Percentiles rank a stretch among this genome's conserved stretches.
phyloP scores from a whole-genome alignment of 805 yeast genomes.

The Peterozyma xylosa region DNA sequence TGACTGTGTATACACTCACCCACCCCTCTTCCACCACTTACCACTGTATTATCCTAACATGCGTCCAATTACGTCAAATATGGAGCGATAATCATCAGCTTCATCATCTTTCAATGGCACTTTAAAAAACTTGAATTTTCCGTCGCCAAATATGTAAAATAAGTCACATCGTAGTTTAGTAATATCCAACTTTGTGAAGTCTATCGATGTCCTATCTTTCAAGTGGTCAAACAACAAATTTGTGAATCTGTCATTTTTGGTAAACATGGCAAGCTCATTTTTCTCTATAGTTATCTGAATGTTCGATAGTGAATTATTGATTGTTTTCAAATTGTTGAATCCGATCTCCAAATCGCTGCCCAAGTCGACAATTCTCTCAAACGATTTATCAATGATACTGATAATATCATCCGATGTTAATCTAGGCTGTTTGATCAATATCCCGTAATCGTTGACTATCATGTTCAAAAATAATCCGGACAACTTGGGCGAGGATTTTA shows the following conservation, averaged over 20 bases:
- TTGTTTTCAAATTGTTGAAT: conserved; percentile 11
- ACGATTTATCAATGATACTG: neutral
- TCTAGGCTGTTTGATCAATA: conserved; percentile 1
- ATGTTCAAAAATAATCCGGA: neutral
- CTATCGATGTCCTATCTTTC: conserved; percentile 16
- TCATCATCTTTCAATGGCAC: neutral
- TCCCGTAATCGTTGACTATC: conserved; percentile 4
- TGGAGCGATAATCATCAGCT: too few relatives aligned
- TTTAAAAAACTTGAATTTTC: conserved; percentile 17
- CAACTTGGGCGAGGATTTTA: conserved; percentile 1
- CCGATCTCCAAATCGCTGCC: conserved; percentile 13
- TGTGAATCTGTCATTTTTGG: conserved; percentile 8
- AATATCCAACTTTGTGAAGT: conserved; percentile 17
- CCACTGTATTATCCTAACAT: neutral
- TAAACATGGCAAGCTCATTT: conserved; percentile 15
- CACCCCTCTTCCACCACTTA: too few relatives aligned
- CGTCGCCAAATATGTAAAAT: conserved; percentile 20
- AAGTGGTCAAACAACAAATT: conserved; percentile 15
- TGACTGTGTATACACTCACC: too few relatives aligned
- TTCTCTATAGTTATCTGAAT: conserved; percentile 17
- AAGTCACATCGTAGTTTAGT: conserved; percentile 20
- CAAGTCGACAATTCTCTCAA: conserved; percentile 7
- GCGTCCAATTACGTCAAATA: neutral
- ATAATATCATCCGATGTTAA: neutral
- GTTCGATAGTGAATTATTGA: conserved; percentile 12